Base-by-base conservation (phyloP, 176 grass and related monocot genomes). In the Dendrocalamus sinicus region DNA sequence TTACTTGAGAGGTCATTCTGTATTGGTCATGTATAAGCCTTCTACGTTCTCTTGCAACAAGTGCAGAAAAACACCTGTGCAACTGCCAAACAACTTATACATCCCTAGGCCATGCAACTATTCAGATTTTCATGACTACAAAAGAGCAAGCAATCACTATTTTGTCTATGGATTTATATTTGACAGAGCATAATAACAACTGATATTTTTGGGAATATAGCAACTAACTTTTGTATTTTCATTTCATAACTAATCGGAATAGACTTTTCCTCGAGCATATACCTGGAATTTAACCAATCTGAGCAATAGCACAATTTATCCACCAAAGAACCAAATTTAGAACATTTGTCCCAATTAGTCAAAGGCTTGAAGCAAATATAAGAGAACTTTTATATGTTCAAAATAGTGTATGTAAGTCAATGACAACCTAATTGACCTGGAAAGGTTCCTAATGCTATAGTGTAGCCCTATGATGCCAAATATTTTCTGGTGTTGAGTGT, bases 1-100 rank as follows among this genome's bases (percentile, higher is more conserved):
- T 90, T 78, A 98, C 93, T 94, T 95, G 93, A 57, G 96, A 98
- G 52, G 91, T 88, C 10, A 91, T 98, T 89, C 93, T 92, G 75
- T 94, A 98, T 70, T 90, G 81, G 2, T 95, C 96, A 86, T 93
- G 89, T 89, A 95, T 98, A 77, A 98, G 88, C 67, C 82, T 94
- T 73, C 93, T 93, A 68, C 91, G 96, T 81, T 95, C 96, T 86
- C 96, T 93, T 95, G 84, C 28, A 98, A 86, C 65, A 68, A 86
- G 14, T 81, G 48, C 60, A 58, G 52, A 72, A 9, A 59, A 55
- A 90, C 26, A 70, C 20, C 55, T 75, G 76, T 83, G 45, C 19
- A 65, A 81, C 35, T 15, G 79, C 71, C 32, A 30, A 75, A 51
- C 22, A 76, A 75, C 22, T 40, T 40, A 85, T 68, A 55, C 4